Conservation (phyloP, 805 yeast genomes). For the Candida tibetensis region DNA sequence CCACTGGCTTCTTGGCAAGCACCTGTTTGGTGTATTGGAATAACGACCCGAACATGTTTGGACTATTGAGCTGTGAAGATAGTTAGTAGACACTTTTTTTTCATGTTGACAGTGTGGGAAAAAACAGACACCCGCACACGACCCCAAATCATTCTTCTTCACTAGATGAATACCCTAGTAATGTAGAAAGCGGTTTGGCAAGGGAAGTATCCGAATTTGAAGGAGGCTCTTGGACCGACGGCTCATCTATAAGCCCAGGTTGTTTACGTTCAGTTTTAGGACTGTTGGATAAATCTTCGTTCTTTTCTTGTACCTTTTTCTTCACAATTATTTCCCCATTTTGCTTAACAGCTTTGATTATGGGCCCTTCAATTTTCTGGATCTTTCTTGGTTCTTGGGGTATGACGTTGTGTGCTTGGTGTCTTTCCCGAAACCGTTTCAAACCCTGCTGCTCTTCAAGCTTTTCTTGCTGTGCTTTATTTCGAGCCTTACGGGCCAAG, state of each 20-base stretch:
- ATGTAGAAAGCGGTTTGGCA: background rate
- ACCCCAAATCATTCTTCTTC: background rate
- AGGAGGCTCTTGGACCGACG: background rate
- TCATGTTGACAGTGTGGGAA: too few relatives aligned
- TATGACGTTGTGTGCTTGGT: background rate
- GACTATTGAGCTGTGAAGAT: too few relatives aligned
- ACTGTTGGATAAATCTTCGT: too few relatives aligned
- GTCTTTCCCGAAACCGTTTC: background rate
- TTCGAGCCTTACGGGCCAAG: slow-evolving; percentile 19
- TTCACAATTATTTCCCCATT: too few relatives aligned
- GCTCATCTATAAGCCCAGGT: background rate
- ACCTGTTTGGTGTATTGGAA: slow-evolving; percentile 13
- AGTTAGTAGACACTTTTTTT: too few relatives aligned
- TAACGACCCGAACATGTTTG: slow-evolving; percentile 10
- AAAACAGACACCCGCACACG: background rate
- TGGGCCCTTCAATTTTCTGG: background rate
- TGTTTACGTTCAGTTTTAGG: too few relatives aligned
- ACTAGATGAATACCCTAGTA: background rate
- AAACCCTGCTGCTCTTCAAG: slow-evolving; percentile 19
- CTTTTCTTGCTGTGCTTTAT: slow-evolving; percentile 17
- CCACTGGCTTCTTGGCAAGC: slow-evolving; percentile 18
- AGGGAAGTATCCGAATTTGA: background rate
- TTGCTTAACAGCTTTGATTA: too few relatives aligned
- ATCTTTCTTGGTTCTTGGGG: background rate
- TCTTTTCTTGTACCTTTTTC: too few relatives aligned